Evolutionary conservation across 1,139 yeast genomes (phyloP), one percentile per base, ranked within the genome.

Genomic region (Magnusiomyces paraingens): DNA sequence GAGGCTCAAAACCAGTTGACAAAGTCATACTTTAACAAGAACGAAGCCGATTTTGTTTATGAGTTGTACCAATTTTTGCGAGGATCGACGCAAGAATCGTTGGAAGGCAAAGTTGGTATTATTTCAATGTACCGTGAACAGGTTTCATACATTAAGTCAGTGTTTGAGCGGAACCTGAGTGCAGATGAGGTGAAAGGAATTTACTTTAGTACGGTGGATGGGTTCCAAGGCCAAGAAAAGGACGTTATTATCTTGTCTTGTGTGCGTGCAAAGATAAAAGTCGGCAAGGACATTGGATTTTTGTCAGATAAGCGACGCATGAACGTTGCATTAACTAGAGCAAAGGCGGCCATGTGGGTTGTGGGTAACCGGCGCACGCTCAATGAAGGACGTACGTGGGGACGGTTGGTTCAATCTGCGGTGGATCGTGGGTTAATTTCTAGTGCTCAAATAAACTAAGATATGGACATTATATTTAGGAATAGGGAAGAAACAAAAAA

Each of bases 151-250:
- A 68, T 93, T 55, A 80, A 80, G 60, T 74, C 76, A 29, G 71
- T 76, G 1, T 93, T 93, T 62, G 67, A 73, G 11, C 71, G 73
- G 21, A 73, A 73, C 56, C 86, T 79, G 64, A 98, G 98, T 11
- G 73, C 73, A 2, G 64, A 73, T 1, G 85, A 91, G 47, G 70
- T 79, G 26, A 76, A 79, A 38, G 84, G 81, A 57, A 81, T 94
- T 52, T 96, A 88, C 66, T 90, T 94, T 72, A 90, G 91, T 64
- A 90, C 99, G 0, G 93, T 93, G 55, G 99, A 93, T 75, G 99
- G 99, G 1, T 93, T 90, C 67, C 99, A 93, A 73, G 99, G 99
- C 62, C 98, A 93, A 69, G 99, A 93, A 66, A 93, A 91, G 68
- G 98, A 93, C 61, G 83, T 94, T 52, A 88, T 93, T 59, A 81